These are phyloP conservation scores for Kurtzmaniella fragi DNA, from an alignment of 805 yeast genomes.

Conservation along the genomic window DNA sequence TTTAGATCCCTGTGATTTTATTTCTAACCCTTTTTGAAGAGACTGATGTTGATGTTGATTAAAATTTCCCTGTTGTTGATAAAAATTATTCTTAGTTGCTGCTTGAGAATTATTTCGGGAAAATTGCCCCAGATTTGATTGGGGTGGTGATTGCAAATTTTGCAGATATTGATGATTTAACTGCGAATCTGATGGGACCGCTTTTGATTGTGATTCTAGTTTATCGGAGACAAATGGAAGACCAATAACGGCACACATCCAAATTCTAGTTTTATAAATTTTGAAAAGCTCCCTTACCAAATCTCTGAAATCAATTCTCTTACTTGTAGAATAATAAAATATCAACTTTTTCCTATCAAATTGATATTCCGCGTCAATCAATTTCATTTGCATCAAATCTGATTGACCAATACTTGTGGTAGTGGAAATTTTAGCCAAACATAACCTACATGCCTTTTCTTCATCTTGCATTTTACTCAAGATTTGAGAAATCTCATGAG, in stretches of 20 bases:
- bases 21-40: too few relatives aligned
- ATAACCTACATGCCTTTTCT: slow-evolving; percentile 58
- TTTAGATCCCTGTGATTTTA: too few relatives aligned
- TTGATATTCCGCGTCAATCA: slow-evolving; percentile 76
- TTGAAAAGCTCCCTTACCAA: slow-evolving; percentile 70
- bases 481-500: slow-evolving; percentile 56
- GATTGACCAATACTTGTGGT: slow-evolving; percentile 14
- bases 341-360: slow-evolving; percentile 75
- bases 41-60: too few relatives aligned
- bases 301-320: slow-evolving; percentile 68
- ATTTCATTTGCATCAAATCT: slow-evolving; percentile 46
- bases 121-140: not conserved
- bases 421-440: slow-evolving; percentile 53
- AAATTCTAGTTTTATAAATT: slow-evolving; percentile 72
- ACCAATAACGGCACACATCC: slow-evolving; percentile 71
- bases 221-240: slow-evolving; percentile 21
- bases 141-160: not conserved
- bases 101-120: too few relatives aligned
- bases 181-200: not conserved
- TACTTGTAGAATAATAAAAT: slow-evolving; percentile 56
- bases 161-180: slow-evolving; percentile 1
- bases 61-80: too few relatives aligned
- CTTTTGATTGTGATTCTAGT: not conserved
- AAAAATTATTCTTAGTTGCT: too few relatives aligned
- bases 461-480: slow-evolving; percentile 61